Conservation (phyloP, 2,329 filamentous ascomycete genomes). For the Fusarium subglutinans region DNA sequence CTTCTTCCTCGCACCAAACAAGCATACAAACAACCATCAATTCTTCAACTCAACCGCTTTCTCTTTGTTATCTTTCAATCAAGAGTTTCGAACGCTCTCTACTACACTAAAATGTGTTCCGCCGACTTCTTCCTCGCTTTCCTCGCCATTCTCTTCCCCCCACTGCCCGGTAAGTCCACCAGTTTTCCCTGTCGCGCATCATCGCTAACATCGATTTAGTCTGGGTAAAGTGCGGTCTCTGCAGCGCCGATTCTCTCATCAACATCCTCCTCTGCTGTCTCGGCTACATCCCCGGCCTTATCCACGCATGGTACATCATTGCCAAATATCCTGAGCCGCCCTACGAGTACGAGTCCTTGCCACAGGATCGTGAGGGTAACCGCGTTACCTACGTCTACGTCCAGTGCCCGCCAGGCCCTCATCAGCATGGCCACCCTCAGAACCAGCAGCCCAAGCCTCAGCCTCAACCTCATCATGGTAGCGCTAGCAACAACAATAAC, state of each 20-base stretch:
- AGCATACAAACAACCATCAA: conserved; percentile 5
- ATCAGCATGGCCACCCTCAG: conserved; percentile 45
- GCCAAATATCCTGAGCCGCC: conserved; percentile 82
- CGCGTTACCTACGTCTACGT: conserved; percentile 84
- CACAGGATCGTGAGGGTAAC: conserved; percentile 64
- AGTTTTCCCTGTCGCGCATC: neutral
- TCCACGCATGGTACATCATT: conserved; percentile 99
- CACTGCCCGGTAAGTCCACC: conserved; percentile 65
- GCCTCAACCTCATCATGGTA: conserved; percentile 44
- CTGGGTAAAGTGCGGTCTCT: conserved; percentile 96
- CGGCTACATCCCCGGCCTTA: conserved; percentile 83
- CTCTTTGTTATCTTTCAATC: neutral
- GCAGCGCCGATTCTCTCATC: conserved; percentile 90
- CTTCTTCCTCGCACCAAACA: conserved; percentile 12
- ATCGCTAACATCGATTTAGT: conserved; percentile 62
- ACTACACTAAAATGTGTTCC: conserved; percentile 60
- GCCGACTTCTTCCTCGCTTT: conserved; percentile 71
- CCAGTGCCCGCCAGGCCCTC: conserved; percentile 54
- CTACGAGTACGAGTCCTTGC: conserved; percentile 73
- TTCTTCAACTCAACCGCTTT: neutral
- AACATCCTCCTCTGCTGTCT: conserved; percentile 90
- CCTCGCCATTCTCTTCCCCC: conserved; percentile 72
- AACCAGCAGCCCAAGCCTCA: conserved; percentile 42
- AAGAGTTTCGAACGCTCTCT: neutral
- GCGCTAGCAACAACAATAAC: conserved; percentile 20